A percentile compares a stretch with the other conserved stretches of the same genome.
Evolutionary conservation across 805 yeast species (phyloP).

Genomic region (Saccharomycopsis guyanensis): DNA sequence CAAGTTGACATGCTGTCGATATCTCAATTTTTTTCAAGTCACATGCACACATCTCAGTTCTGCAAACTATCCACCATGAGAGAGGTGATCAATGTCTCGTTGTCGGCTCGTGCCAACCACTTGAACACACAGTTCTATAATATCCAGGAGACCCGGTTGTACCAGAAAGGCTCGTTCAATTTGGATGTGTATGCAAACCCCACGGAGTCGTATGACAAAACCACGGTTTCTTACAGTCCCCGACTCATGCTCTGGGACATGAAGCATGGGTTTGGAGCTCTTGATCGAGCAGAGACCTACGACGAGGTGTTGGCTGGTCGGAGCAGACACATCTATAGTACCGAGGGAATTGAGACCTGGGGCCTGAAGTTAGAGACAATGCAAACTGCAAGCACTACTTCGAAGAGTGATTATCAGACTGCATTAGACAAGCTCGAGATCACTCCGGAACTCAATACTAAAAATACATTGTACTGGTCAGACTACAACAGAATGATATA

Average conservation of each 20-base stretch:
- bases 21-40: neutral
- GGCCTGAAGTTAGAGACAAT: slow-evolving; percentile 24
- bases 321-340: slow-evolving; percentile 24
- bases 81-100: slow-evolving; percentile 65
- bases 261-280: slow-evolving; percentile 66
- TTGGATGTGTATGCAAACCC: slow-evolving; percentile 42
- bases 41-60: slow-evolving; percentile 1
- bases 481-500: slow-evolving; percentile 66
- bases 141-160: slow-evolving; percentile 61
- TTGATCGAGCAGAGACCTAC: slow-evolving; percentile 47
- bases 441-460: slow-evolving; percentile 24
- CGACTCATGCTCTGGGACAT: slow-evolving; percentile 78
- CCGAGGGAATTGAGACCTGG: slow-evolving; percentile 23
- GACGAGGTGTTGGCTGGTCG: slow-evolving; percentile 35
- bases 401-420: slow-evolving; percentile 53
- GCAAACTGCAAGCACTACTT: slow-evolving; percentile 32
- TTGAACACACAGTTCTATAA: slow-evolving; percentile 77
- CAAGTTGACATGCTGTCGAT: too few relatives aligned
- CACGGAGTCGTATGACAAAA: slow-evolving; percentile 31
- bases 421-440: slow-evolving; percentile 46
- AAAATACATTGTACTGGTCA: slow-evolving; percentile 63
- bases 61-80: slow-evolving; percentile 37
- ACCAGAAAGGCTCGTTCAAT: slow-evolving; percentile 35
- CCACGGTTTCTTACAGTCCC: slow-evolving; percentile 65
- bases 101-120: slow-evolving; percentile 70